Conservation (phyloP, 805 yeast genomes). For the Yamadazyma scolyti region DNA sequence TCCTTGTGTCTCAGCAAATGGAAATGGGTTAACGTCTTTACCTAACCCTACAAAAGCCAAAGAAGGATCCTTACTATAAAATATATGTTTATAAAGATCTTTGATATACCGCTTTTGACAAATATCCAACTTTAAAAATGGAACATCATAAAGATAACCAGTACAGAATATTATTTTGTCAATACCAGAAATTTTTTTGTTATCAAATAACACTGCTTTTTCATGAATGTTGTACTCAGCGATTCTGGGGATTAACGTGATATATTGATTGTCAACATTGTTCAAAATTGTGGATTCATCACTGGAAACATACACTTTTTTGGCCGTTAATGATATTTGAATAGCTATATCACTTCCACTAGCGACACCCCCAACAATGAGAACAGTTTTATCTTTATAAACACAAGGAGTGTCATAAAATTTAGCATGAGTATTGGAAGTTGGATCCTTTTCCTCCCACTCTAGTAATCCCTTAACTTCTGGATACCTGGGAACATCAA, state of each 20-base stretch:
- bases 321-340: constrained; percentile 46
- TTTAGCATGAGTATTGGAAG: constrained; percentile 29
- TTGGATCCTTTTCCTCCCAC: constrained; percentile 24
- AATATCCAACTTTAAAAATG: constrained; percentile 24
- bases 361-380: constrained; percentile 75
- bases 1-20: constrained; percentile 48
- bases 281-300: constrained; percentile 9
- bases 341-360: constrained; percentile 72
- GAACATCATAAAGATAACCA: constrained; percentile 34
- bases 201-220: constrained; percentile 9
- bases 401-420: constrained; percentile 21
- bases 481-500: constrained; percentile 33
- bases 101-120: constrained; percentile 12
- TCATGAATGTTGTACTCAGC: constrained; percentile 29
- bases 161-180: constrained; percentile 34
- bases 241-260: constrained; percentile 6
- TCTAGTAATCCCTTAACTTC: constrained; percentile 25
- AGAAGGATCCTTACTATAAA: constrained; percentile 45
- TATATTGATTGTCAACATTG: constrained; percentile 4
- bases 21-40: constrained; percentile 46
- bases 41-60: constrained; percentile 40
- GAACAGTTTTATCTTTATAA: constrained; percentile 38
- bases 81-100: constrained; percentile 41
- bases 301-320: constrained; percentile 19
- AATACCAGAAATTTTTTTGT: constrained; percentile 11